A percentile compares a stretch with the other conserved stretches of the same genome.
These are phyloP conservation scores for Fusarium pilosicola DNA, from an alignment of 2,329 filamentous ascomycete species.

Conservation along the genomic window DNA sequence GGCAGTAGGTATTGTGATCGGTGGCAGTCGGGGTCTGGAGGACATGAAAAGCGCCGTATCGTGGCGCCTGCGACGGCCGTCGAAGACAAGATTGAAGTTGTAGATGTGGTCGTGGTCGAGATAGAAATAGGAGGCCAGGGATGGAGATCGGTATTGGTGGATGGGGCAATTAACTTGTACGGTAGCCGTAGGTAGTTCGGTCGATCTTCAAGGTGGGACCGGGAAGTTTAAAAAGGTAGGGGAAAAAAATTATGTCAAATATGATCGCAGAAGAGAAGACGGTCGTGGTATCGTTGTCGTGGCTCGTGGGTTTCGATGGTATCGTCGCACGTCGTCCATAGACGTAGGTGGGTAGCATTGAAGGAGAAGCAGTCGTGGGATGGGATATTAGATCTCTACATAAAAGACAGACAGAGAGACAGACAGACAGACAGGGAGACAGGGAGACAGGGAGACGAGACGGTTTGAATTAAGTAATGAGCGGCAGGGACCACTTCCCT, in stretches of 20 bases:
- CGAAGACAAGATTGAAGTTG: slow-evolving; percentile 2
- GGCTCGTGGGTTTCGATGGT: slow-evolving; percentile 23
- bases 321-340: slow-evolving; percentile 17
- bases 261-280: slow-evolving; percentile 15
- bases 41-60: slow-evolving; percentile 44
- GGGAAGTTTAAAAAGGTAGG: not conserved
- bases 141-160: slow-evolving; percentile 15
- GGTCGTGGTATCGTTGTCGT: slow-evolving; percentile 36
- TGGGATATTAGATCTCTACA: slow-evolving; percentile 25
- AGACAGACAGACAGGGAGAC: not conserved
- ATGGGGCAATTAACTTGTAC: slow-evolving; percentile 14
- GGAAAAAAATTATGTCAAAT: slow-evolving; percentile 6
- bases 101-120: not conserved
- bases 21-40: slow-evolving; percentile 45
- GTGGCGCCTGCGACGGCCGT: slow-evolving; percentile 38
- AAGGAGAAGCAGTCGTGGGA: slow-evolving; percentile 13
- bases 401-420: slow-evolving; percentile 5
- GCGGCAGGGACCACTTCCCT: slow-evolving; percentile 45
- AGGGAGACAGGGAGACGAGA: not conserved
- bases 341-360: slow-evolving; percentile 16
- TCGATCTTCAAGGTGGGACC: slow-evolving; percentile 24
- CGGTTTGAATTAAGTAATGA: slow-evolving; percentile 43
- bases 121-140: slow-evolving; percentile 22
- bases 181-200: slow-evolving; percentile 8
- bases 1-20: slow-evolving; percentile 54